Evolutionary conservation across 345 rosid species (phyloP), one percentile per base, ranked within the genome.

Genomic region (Crucihimalaya himalaica): DNA sequence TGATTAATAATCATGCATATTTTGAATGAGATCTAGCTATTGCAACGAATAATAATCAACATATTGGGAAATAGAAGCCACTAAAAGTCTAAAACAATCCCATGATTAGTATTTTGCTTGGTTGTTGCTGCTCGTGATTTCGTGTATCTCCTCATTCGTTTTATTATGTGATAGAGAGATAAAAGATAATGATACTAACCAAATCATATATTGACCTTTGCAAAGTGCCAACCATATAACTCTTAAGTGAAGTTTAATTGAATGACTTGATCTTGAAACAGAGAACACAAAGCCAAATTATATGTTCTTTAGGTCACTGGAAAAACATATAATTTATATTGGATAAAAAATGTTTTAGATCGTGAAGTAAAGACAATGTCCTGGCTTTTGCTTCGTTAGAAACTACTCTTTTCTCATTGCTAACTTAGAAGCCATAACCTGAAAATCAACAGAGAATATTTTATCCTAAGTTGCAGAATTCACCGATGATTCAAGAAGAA

Each of bases 361-460:
- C 25, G 62, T 43, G 11, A 27, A 19, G 4, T 29, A 9, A 50
- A 52, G 2, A 27, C 53, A 50, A 28, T n/a, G 54, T 52, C 70
- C 51, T 21, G 54, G 76, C 28, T 63, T 54, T 64, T 32, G 21
- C 71, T 54, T 43, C 57, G 23, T 73, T 50, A 54, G n/a, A 45
- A 1, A 23, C 54, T 43, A 63, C 57, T 45, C 50, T 73, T 16
- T 32, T 64, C 64, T 64, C 64, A 72, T 40, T 42, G 55, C 56
- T n/a, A 37, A 48, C 78, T 72, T 60, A 72, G 75, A 47, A 48
- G 54, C 47, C 52, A 20, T 32, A 71, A 51, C 72, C 64, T 29
- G 73, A 51, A 65, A 31, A n/a, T n/a, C n/a, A n/a, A n/a, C n/a
- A n/a, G n/a, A n/a, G n/a, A n/a, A n/a, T n/a, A n/a, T n/a, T n/a